Evolutionary conservation across 2,329 filamentous ascomycete genomes (phyloP).

Genomic region (Pseudocercospora macadamiae): DNA sequence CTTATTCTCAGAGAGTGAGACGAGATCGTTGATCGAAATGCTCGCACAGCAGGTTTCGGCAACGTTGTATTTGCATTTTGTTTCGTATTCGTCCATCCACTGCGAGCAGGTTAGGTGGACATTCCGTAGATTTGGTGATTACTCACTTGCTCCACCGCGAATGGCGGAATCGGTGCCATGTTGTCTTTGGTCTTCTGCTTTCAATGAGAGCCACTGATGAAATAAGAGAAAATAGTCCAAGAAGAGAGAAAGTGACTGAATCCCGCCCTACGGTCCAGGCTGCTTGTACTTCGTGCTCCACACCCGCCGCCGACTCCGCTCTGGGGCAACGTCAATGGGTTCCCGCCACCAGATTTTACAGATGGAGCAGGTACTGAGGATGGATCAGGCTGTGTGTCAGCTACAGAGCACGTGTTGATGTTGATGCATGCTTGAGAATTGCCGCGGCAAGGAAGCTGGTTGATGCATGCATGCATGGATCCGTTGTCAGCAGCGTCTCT

Average conservation of each 20-base stretch:
- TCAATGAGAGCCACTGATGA: neutral
- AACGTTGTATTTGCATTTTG: constrained; percentile 65
- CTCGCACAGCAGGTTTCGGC: constrained; percentile 79
- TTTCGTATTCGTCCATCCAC: constrained; percentile 62
- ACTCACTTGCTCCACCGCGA: constrained; percentile 71
- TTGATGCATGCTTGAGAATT: no score
- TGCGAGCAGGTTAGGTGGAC: constrained; percentile 32
- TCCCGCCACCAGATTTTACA: neutral
- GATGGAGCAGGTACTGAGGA: neutral
- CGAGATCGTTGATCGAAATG: constrained; percentile 70
- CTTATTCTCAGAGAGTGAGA: constrained; percentile 61
- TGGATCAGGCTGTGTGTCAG: neutral
- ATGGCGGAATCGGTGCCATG: constrained; percentile 47
- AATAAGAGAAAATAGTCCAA: neutral
- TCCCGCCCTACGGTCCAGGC: neutral
- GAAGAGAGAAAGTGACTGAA: neutral
- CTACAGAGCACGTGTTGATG: no score
- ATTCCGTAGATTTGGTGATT: neutral
- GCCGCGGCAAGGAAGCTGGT: neutral
- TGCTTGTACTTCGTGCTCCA: neutral
- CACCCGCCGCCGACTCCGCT: neutral
- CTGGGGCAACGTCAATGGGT: neutral
- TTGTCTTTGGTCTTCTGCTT: neutral
- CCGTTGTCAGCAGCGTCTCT: no score
- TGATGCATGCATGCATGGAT: no score